Evolutionary conservation across 345 rosid species (phyloP).

Genomic region (Hibiscus tridactylites): DNA sequence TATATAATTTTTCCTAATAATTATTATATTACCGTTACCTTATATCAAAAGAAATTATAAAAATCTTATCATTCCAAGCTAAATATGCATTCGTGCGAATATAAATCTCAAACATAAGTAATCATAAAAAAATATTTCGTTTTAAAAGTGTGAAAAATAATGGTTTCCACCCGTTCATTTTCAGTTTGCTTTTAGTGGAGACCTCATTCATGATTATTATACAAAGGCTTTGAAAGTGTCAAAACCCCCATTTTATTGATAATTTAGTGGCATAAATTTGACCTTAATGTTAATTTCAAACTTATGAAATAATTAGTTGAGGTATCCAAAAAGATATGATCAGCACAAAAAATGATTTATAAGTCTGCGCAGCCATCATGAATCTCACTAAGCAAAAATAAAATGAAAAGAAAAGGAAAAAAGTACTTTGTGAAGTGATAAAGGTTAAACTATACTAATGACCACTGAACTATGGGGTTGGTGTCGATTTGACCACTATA

Average conservation of each 20-base stretch:
- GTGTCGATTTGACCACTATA: too few relatives aligned
- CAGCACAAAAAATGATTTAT: not conserved
- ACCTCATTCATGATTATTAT: not conserved
- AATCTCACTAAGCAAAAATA: not conserved
- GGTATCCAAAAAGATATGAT: not conserved
- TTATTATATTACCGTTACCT: too few relatives aligned
- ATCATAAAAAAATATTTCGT: too few relatives aligned
- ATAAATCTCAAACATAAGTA: too few relatives aligned
- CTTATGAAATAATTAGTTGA: not conserved
- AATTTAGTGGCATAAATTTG: not conserved
- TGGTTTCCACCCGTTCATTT: not conserved
- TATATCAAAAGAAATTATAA: too few relatives aligned
- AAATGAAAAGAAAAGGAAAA: not conserved
- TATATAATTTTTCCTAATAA: too few relatives aligned
- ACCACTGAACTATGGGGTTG: too few relatives aligned
- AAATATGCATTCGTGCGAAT: too few relatives aligned
- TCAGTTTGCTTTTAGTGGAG: not conserved
- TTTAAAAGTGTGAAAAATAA: not conserved
- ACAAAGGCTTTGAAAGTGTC: not conserved
- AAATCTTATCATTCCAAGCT: too few relatives aligned
- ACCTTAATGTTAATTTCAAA: not conserved
- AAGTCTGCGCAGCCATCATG: not conserved
- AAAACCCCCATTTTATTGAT: not conserved
- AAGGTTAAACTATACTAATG: too few relatives aligned
- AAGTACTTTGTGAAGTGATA: not conserved